phyloP scores from a whole-genome alignment of 139 green algal species.

The Pseudopediastrum boryanum region DNA sequence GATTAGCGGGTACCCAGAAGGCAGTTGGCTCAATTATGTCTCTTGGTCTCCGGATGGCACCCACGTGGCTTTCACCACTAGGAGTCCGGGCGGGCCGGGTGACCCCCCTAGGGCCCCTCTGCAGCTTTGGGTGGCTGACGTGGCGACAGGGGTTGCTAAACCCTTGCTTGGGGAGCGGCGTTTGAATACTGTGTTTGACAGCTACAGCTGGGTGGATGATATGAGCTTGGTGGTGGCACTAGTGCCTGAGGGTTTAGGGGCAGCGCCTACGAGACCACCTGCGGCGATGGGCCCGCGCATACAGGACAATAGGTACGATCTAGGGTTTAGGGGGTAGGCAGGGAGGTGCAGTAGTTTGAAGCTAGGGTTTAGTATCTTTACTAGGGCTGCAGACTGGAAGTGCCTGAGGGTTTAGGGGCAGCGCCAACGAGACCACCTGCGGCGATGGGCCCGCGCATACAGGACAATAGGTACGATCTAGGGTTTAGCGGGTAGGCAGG shows the following conservation, averaged over 20 bases:
- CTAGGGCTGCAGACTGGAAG: too few species aligned
- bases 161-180: conserved; percentile 49
- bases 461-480: conserved; percentile 55
- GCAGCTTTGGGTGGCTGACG: conserved; percentile 91
- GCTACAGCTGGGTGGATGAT: conserved; percentile 69
- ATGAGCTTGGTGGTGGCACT: conserved; percentile 77
- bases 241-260: background rate
- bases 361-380: too few species aligned
- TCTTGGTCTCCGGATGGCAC: conserved; percentile 80
- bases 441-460: conserved; percentile 79
- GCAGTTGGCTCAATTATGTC: conserved; percentile 63
- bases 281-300: conserved; percentile 77
- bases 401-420: background rate
- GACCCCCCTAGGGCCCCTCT: conserved; percentile 72
- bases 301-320: conserved; percentile 55
- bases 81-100: conserved; percentile 60
- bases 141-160: conserved; percentile 60
- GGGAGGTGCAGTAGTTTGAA: too few species aligned
- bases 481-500: too few species aligned
- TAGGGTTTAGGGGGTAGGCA: too few species aligned
- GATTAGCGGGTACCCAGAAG: conserved; percentile 77
- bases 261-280: background rate
- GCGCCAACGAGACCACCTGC: background rate
- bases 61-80: conserved; percentile 85
- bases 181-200: conserved; percentile 64